Base-by-base conservation (phyloP, 2,329 filamentous ascomycete species). In the Metarhizium sp. region DNA sequence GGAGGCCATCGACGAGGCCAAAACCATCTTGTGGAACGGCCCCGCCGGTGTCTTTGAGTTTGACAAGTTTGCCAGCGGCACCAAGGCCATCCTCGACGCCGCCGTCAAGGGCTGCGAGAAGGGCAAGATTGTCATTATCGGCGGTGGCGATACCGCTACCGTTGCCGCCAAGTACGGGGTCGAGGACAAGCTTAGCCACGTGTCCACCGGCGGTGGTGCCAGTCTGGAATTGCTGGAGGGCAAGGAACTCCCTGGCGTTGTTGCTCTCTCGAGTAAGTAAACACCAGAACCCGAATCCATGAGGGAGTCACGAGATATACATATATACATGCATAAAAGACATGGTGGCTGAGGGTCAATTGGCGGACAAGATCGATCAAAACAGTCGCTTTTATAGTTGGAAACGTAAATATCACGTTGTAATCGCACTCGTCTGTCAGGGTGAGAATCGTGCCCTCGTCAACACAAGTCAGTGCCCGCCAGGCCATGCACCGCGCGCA, bases 1-100 rank as follows among this genome's bases (percentile, higher is more conserved):
- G 79, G 78, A 87, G 69, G 85, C 92, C 63, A 97, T 99, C 64
- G 79, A 80, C 62, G 85, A 92, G 67, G 84, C 92, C 62, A 85
- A 96, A 82, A 99, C 94, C 56, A 96, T 99, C 72, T 88, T 99
- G 61, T 99, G 94, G 94, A 99, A 99, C 79, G 94, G 94, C 55
- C 94, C 94, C 55, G 86, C 92, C 16, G 94, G 94, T 73, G 94
- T 99, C 64, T 99, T 99, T 67, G 94, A 99, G 82, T 88, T 97
- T 69, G 90, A 96, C 59, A 87, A 88, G 70, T 99, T 99, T 72
- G 90, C 92, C 68, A 86, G 80, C 60, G 94, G 90, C 65, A 99
- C 94, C 68, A 95, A 96, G 83, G 81, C 84, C 59, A 96, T 90
- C 51, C 85, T 99, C 64, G 89, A 96, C 68, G 90, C 90, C 56